These are phyloP conservation scores for Populus alba DNA, from an alignment of 345 rosid genomes.

Conservation along the genomic window DNA sequence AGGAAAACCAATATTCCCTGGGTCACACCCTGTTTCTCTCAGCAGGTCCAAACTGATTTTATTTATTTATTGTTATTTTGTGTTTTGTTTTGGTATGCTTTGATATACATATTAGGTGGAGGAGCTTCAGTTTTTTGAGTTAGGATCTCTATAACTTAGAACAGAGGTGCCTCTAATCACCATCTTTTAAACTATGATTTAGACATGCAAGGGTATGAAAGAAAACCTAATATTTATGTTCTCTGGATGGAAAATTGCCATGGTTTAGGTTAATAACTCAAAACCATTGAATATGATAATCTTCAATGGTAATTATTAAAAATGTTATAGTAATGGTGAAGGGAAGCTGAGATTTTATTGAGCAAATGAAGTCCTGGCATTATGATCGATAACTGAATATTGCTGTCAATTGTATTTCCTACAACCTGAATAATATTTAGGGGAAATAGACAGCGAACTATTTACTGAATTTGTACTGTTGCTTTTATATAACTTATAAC, in stretches of 20 bases:
- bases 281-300: not conserved
- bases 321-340: not conserved
- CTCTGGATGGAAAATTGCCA: not conserved
- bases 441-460: not conserved
- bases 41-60: conserved; percentile 47
- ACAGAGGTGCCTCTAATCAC: not conserved
- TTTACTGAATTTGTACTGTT: not conserved
- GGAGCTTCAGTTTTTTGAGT: not conserved
- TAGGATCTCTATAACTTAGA: not conserved
- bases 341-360: not conserved
- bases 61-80: not conserved
- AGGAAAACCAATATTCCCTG: conserved; percentile 68
- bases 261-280: not conserved
- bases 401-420: not conserved
- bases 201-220: not conserved
- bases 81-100: not conserved
- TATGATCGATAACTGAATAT: not conserved
- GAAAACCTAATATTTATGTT: not conserved
- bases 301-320: not conserved
- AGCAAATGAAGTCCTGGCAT: not conserved
- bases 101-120: not conserved
- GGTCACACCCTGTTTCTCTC: conserved; percentile 86
- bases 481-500: not conserved
- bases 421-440: not conserved
- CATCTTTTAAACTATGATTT: not conserved